A percentile compares a stretch with the other conserved stretches of the same genome.
phyloP scores from a whole-genome alignment of 2,329 filamentous ascomycete species.

The Talaromyces sp. region DNA sequence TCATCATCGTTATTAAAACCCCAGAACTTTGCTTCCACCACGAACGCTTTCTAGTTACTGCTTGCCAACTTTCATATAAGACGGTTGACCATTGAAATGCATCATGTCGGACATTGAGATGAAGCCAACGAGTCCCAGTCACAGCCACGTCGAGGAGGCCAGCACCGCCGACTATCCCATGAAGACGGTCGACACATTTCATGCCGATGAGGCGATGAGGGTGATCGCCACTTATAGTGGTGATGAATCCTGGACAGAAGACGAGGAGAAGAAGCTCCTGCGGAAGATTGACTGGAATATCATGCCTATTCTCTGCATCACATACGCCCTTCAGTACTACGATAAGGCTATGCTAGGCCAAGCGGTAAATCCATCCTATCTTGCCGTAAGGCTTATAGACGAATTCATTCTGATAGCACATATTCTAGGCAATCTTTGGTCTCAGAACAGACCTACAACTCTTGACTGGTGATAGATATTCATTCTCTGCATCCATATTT shows the following conservation, averaged over 20 bases:
- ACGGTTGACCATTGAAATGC: too few relatives aligned
- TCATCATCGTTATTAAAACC: too few relatives aligned
- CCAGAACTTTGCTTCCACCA: too few relatives aligned
- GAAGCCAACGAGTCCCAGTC: too few relatives aligned
- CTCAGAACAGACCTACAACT: not conserved
- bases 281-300: not conserved
- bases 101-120: too few relatives aligned
- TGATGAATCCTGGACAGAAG: not conserved
- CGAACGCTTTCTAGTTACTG: too few relatives aligned
- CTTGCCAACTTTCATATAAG: too few relatives aligned
- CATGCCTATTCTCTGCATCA: not conserved
- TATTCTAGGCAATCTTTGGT: not conserved
- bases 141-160: not conserved
- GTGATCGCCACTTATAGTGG: constrained; percentile 1
- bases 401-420: not conserved
- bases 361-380: not conserved
- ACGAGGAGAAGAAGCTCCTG: not conserved
- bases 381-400: too few relatives aligned
- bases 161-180: not conserved
- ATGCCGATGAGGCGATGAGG: not conserved
- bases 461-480: not conserved
- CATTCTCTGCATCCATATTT: not conserved
- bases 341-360: constrained; percentile 3
- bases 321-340: not conserved
- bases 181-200: not conserved